phyloP scores from a whole-genome alignment of 2,329 filamentous ascomycete species.

The Beauveria bassiana region DNA sequence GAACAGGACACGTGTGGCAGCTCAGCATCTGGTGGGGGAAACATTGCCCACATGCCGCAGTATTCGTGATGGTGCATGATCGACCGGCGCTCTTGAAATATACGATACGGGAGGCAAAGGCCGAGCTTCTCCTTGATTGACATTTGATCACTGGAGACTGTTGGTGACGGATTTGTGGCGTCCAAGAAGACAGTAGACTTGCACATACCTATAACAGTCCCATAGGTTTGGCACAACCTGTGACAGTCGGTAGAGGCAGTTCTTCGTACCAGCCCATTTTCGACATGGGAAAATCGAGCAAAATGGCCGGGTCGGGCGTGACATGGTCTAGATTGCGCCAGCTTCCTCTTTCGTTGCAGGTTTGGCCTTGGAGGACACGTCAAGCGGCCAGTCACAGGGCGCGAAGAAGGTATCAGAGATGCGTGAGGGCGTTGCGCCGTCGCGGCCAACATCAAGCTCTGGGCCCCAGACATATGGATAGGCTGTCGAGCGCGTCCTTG shows the following conservation, averaged over 20 bases:
- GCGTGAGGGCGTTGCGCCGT: not conserved
- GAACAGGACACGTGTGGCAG: not conserved
- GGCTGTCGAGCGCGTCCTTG: not conserved
- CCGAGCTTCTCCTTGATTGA: not conserved
- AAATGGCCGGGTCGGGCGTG: slow-evolving; percentile 2
- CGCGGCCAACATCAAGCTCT: not conserved
- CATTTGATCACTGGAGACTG: not conserved
- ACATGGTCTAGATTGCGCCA: not conserved
- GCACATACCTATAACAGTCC: not conserved
- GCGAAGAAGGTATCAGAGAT: not conserved
- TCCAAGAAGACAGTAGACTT: not conserved
- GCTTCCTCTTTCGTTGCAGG: not conserved
- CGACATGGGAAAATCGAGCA: not conserved
- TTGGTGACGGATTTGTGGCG: not conserved
- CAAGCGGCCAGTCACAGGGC: not conserved
- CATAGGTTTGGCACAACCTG: not conserved
- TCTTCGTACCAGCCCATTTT: not conserved
- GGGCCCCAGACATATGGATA: not conserved
- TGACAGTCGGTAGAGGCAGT: not conserved
- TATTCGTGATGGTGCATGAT: not conserved
- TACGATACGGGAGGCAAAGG: not conserved
- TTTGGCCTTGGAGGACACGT: not conserved
- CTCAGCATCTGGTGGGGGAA: not conserved
- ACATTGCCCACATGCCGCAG: not conserved
- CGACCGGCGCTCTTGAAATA: not conserved